Evolutionary conservation across 2,329 filamentous ascomycete species (phyloP).

Genomic region (Fusarium sulawesiense): DNA sequence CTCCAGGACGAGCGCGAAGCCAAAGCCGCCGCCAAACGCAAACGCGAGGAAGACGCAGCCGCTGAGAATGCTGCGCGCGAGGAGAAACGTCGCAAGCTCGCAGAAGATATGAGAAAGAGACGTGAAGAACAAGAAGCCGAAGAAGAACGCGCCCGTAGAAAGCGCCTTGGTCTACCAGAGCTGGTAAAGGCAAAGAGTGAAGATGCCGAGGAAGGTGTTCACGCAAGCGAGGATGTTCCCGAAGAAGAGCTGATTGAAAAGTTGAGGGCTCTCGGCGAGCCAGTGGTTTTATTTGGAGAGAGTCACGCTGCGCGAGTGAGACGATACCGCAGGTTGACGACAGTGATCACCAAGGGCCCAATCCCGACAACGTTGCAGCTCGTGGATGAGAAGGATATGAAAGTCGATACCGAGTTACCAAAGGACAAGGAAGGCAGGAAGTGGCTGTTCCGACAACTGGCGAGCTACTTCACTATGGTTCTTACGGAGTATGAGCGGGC

Average conservation of each 20-base stretch:
- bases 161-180: slow-evolving; percentile 83
- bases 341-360: slow-evolving; percentile 76
- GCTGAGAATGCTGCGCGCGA: slow-evolving; percentile 76
- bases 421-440: slow-evolving; percentile 72
- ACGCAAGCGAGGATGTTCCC: slow-evolving; percentile 69
- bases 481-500: slow-evolving; percentile 86
- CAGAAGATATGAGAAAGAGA: slow-evolving; percentile 78
- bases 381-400: slow-evolving; percentile 89
- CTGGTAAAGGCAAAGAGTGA: slow-evolving; percentile 60
- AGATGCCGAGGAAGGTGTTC: slow-evolving; percentile 57
- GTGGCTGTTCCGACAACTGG: slow-evolving; percentile 87
- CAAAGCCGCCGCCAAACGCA: slow-evolving; percentile 81
- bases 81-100: slow-evolving; percentile 83
- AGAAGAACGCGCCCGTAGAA: slow-evolving; percentile 78
- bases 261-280: slow-evolving; percentile 78
- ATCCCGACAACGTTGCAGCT: slow-evolving; percentile 87
- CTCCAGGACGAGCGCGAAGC: slow-evolving; percentile 78
- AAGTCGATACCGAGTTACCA: slow-evolving; percentile 73
- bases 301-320: slow-evolving; percentile 74
- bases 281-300: slow-evolving; percentile 84
- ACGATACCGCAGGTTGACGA: slow-evolving; percentile 75
- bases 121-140: slow-evolving; percentile 79
- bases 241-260: slow-evolving; percentile 77
- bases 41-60: slow-evolving; percentile 86
- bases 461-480: slow-evolving; percentile 97